Conservation (phyloP, 75 land plant species). For the Chamaecyparis obtusa region DNA sequence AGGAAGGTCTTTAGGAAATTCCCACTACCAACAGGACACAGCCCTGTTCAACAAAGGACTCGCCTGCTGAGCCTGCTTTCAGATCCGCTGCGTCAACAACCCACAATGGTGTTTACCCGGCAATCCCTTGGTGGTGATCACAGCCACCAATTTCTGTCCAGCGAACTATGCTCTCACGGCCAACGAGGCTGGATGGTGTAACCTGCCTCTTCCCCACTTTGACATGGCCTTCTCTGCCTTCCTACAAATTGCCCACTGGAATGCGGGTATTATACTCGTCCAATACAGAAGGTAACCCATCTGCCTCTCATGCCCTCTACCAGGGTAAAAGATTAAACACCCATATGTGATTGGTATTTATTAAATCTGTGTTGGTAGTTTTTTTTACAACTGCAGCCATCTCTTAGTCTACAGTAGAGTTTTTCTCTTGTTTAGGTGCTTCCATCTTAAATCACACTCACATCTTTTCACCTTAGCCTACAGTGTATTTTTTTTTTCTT, state of each 20-base stretch:
- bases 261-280: slow-evolving; percentile 18
- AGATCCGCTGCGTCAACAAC: slow-evolving; percentile 16
- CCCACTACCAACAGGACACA: no score
- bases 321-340: no score
- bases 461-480: no score
- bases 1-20: no score
- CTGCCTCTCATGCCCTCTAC: not conserved
- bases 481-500: no score
- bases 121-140: not conserved
- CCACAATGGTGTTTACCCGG: slow-evolving; percentile 23
- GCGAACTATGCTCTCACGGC: slow-evolving; percentile 12
- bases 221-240: slow-evolving; percentile 21
- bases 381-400: no score
- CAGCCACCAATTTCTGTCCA: slow-evolving; percentile 28
- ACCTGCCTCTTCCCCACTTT: slow-evolving; percentile 17
- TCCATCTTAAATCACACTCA: no score
- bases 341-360: no score
- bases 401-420: no score
- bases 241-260: slow-evolving; percentile 7
- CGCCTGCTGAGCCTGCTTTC: slow-evolving; percentile 33
- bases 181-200: slow-evolving; percentile 19
- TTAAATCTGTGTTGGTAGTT: no score
- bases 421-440: no score
- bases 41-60: slow-evolving; percentile 22
- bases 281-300: slow-evolving; percentile 10